These are phyloP conservation scores for Furcasterigmium sp. DNA, from an alignment of 2,329 filamentous ascomycete species.

Conservation along the genomic window DNA sequence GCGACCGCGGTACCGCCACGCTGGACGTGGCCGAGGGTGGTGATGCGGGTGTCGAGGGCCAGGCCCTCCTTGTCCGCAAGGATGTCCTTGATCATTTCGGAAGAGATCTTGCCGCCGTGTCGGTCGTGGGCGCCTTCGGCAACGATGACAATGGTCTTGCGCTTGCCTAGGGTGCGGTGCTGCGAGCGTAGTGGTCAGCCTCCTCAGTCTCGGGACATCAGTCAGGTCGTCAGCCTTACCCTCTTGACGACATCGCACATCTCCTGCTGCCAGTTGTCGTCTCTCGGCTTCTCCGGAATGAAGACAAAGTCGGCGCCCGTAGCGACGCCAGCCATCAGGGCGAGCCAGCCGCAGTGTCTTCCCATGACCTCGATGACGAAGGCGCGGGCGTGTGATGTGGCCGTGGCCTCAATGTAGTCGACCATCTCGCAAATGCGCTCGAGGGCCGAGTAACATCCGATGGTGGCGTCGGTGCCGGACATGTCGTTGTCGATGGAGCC, in stretches of 20 bases:
- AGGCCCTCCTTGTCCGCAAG: conserved; percentile 74
- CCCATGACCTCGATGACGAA: conserved; percentile 99
- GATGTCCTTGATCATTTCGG: conserved; percentile 78
- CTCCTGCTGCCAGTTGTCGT: conserved; percentile 81
- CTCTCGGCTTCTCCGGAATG: conserved; percentile 88
- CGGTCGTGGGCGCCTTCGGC: conserved; percentile 90
- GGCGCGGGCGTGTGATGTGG: conserved; percentile 86
- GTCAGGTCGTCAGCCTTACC: conserved; percentile 35
- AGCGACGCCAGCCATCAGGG: conserved; percentile 90
- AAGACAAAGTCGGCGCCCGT: conserved; percentile 96
- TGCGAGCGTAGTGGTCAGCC: conserved; percentile 26
- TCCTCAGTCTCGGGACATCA: neutral
- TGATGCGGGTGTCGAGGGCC: conserved; percentile 85
- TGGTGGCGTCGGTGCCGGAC: conserved; percentile 93
- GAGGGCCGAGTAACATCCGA: conserved; percentile 92
- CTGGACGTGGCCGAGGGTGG: conserved; percentile 95
- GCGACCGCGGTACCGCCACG: conserved; percentile 87
- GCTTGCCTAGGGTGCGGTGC: conserved; percentile 85
- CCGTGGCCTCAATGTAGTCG: conserved; percentile 94
- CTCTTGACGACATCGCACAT: conserved; percentile 76
- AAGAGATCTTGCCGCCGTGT: conserved; percentile 76
- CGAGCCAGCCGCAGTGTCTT: conserved; percentile 94
- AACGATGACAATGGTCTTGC: conserved; percentile 96
- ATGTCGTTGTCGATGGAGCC: conserved; percentile 99
- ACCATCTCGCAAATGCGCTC: conserved; percentile 92